phyloP scores from a whole-genome alignment of 768 basidiomycete species.

The Lactarius trivialis region DNA sequence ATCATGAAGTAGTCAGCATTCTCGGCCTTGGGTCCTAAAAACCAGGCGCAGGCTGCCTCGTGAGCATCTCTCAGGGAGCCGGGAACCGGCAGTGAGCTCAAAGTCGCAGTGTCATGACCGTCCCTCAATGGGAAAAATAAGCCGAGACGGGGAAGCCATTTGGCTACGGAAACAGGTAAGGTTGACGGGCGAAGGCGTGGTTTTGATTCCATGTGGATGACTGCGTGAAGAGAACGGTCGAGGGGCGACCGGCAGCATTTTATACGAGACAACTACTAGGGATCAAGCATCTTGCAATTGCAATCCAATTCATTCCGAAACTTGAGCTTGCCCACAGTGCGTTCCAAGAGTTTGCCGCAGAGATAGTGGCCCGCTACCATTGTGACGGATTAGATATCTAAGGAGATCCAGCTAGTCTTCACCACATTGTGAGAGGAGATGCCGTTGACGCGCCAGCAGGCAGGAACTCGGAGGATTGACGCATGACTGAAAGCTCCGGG shows the following conservation, averaged over 20 bases:
- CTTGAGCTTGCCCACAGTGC: background rate
- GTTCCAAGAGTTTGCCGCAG: background rate
- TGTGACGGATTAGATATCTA: background rate
- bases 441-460: background rate
- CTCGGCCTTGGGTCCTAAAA: constrained; percentile 37
- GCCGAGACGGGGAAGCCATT: constrained; percentile 8
- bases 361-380: background rate
- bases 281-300: background rate
- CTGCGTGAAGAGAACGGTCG: background rate
- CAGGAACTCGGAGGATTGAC: background rate
- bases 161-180: background rate
- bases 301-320: background rate
- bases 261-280: no score
- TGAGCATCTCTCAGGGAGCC: constrained; percentile 18
- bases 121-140: background rate
- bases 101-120: background rate
- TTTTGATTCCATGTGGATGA: background rate
- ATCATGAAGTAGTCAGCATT: constrained; percentile 29
- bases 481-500: background rate
- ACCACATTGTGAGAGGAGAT: background rate
- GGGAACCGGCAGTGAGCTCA: background rate
- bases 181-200: background rate
- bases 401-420: background rate
- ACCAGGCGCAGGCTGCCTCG: constrained; percentile 33
- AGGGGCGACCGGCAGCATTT: background rate